Conservation (phyloP, 2,329 filamentous ascomycete genomes). For the Calonectria leucothoes region DNA sequence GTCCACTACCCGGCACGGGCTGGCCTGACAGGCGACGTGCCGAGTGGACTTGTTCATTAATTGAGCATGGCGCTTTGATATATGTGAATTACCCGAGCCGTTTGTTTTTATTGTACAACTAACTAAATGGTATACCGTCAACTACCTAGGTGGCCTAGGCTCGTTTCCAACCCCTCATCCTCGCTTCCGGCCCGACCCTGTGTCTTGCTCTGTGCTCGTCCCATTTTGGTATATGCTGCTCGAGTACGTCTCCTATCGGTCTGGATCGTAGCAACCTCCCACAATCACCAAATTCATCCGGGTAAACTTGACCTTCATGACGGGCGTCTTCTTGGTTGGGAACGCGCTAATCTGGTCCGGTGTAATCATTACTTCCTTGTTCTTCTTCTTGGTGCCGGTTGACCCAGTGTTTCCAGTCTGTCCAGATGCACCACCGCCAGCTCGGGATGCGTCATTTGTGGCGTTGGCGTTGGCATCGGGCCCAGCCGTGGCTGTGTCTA, state of each 20-base stretch:
- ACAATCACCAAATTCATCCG: constrained; percentile 94
- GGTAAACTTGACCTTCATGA: constrained; percentile 93
- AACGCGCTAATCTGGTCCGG: constrained; percentile 96
- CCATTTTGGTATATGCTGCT: background rate
- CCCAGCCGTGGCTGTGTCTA: constrained; percentile 56
- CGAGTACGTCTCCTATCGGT: constrained; percentile 49
- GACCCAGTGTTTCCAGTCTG: constrained; percentile 43
- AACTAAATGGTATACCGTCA: constrained; percentile 1
- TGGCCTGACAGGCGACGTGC: background rate
- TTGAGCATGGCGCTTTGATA: background rate
- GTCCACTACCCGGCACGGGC: background rate
- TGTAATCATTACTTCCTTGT: constrained; percentile 89
- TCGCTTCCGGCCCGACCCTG: background rate
- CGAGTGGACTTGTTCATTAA: background rate
- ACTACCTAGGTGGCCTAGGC: background rate
- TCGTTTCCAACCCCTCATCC: background rate
- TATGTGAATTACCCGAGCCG: background rate
- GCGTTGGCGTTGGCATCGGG: constrained; percentile 51
- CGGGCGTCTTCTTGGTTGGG: constrained; percentile 94
- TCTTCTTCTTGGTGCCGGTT: constrained; percentile 74
- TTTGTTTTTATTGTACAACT: constrained; percentile 3
- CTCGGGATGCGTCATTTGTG: constrained; percentile 44
- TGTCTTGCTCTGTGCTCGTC: background rate
- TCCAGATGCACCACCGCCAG: constrained; percentile 39
- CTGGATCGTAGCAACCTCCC: constrained; percentile 76